Evolutionary conservation across 331 rosid species (phyloP), one percentile per base, ranked within the genome.

Genomic region (Spiraea crenata): DNA sequence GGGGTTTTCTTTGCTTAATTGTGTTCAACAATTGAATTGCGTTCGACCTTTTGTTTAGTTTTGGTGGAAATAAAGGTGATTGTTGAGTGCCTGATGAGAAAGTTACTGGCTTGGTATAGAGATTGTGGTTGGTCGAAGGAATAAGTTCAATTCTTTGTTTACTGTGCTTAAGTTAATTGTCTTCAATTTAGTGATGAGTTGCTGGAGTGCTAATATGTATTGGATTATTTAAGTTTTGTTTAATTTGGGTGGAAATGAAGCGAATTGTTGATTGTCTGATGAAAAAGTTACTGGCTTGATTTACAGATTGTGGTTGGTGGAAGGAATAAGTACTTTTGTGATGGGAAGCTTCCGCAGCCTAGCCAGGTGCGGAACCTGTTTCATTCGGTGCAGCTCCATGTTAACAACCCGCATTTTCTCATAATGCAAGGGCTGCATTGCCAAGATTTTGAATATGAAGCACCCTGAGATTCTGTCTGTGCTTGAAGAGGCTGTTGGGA

Each of bases 401-500:
- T 95, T 56, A 95, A 95, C 51, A 95, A 95, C 74, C 99, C 99
- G 0, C 99, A 95, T 88, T 95, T 95, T 72, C 92, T 95, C 15
- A 95, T 91, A 38, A 95, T 95, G 97, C 99, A 95, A 95, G 99
- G 99, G 72, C 92, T n/a, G 96, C 56, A 95, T 95, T 70, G 91
- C 99, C 44, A 95, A 95, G 85, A 97, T 95, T 77, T 89, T 95
- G 62, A 89, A 95, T 80, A 95, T 95, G 99, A 95, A 95, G 65
- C 97, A 96, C 0, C 99, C 91, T 0, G 99, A 95, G 89, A 95
- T 89, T 81, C 69, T 91, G 77, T 95, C 97, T 34, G 87, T 95
- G 99, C 96, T 95, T 61, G 99, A 95, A 84, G 99, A 95, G 80
- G 99, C 99, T 70, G 97, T 95, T 3, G 99, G 99, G 66, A 95